phyloP scores from a whole-genome alignment of 1,284 basidiomycete species.

The Pisolithus thermaeus region DNA sequence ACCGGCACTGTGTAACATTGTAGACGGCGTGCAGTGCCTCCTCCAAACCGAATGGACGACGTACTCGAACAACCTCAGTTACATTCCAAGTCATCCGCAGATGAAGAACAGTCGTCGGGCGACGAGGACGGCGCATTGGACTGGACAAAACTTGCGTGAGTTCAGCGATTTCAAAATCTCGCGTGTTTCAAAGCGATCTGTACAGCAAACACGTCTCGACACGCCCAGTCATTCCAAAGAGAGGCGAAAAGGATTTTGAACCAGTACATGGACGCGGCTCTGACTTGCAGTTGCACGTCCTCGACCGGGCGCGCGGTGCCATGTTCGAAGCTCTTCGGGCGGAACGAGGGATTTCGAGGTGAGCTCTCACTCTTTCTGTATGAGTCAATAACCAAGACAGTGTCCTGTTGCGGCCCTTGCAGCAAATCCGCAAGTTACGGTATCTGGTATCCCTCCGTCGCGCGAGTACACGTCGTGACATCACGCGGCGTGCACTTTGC shows the following conservation, averaged over 20 bases:
- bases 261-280: slow-evolving; percentile 71
- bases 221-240: slow-evolving; percentile 72
- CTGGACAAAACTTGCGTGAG: slow-evolving; percentile 51
- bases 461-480: slow-evolving; percentile 61
- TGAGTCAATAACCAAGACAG: not conserved
- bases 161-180: not conserved
- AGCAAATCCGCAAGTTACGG: slow-evolving; percentile 74
- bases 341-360: slow-evolving; percentile 72
- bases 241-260: slow-evolving; percentile 96
- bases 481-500: slow-evolving; percentile 75
- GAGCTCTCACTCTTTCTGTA: slow-evolving; percentile 15
- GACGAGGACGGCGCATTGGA: slow-evolving; percentile 56
- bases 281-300: slow-evolving; percentile 72
- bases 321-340: slow-evolving; percentile 80
- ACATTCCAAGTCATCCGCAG: slow-evolving; percentile 13
- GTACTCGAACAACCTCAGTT: slow-evolving; percentile 38
- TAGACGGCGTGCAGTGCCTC: too few relatives aligned
- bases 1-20: too few relatives aligned
- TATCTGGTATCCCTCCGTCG: slow-evolving; percentile 63
- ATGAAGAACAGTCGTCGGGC: slow-evolving; percentile 36
- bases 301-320: slow-evolving; percentile 68
- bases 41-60: slow-evolving; percentile 39
- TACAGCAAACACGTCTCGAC: slow-evolving; percentile 22
- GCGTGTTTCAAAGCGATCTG: not conserved
- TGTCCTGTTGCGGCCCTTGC: not conserved